A percentile compares a stretch with the other conserved stretches of the same genome.
Evolutionary conservation across 2,329 filamentous ascomycete genomes (phyloP).

Genomic region (Hymenoscyphus fraxineus): DNA sequence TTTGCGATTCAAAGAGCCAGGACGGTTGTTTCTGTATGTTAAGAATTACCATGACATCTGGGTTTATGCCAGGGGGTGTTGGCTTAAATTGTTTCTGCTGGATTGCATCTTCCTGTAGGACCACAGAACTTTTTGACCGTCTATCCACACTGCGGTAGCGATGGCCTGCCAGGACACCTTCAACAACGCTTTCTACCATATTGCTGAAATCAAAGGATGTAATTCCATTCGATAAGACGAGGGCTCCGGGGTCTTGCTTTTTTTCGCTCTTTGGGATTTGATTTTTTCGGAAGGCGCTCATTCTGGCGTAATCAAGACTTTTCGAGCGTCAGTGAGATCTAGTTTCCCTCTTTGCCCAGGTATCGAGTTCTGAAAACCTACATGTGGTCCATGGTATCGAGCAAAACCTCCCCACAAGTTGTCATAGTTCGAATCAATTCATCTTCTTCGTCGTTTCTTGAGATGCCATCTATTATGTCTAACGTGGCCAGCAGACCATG

Average conservation of each 20-base stretch:
- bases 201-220: slow-evolving; percentile 21
- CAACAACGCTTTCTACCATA: slow-evolving; percentile 27
- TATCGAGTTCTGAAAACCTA: slow-evolving; percentile 33
- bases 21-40: slow-evolving; percentile 36
- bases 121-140: neutral
- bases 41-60: slow-evolving; percentile 41
- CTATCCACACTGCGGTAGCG: slow-evolving; percentile 13
- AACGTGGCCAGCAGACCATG: slow-evolving; percentile 54
- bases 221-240: neutral
- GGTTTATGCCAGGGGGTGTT: slow-evolving; percentile 5
- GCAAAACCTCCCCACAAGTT: slow-evolving; percentile 46
- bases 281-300: slow-evolving; percentile 9
- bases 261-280: neutral
- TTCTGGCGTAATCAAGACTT: slow-evolving; percentile 35
- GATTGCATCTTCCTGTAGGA: neutral
- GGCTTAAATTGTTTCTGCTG: neutral
- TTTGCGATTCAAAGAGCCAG: slow-evolving; percentile 52
- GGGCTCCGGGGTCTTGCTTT: slow-evolving; percentile 2
- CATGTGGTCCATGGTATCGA: slow-evolving; percentile 50
- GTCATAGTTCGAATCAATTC: slow-evolving; percentile 46
- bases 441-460: slow-evolving; percentile 42
- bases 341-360: no score
- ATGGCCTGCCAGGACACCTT: slow-evolving; percentile 26
- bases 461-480: slow-evolving; percentile 48
- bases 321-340: slow-evolving; percentile 35